Evolutionary conservation across 108 stramenopile genomes (phyloP).

Genomic region (Pseudonitzschia pungens): DNA sequence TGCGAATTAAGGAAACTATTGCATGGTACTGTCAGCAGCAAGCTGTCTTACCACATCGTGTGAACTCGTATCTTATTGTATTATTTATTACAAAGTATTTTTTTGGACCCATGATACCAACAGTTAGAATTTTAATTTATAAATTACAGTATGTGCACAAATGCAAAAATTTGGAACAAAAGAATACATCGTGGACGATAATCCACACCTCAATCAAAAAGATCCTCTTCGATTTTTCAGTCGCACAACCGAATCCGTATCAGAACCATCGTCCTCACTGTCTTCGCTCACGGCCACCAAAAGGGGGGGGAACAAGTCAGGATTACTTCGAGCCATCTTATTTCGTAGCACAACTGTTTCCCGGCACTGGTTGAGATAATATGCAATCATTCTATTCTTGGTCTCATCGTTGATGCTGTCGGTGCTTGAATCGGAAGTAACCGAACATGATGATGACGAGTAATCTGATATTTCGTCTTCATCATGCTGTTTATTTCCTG

Average conservation of each 20-base stretch:
- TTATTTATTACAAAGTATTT: too few relatives aligned
- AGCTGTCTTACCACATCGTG: too few relatives aligned
- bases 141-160: too few relatives aligned
- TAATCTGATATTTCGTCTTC: neutral
- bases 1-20: too few relatives aligned
- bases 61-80: too few relatives aligned
- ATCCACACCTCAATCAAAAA: too few relatives aligned
- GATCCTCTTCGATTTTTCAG: too few relatives aligned
- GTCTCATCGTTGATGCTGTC: neutral
- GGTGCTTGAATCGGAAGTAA: neutral
- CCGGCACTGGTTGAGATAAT: neutral
- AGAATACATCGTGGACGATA: too few relatives aligned
- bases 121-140: too few relatives aligned
- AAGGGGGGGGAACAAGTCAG: neutral
- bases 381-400: neutral
- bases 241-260: neutral
- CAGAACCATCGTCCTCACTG: neutral
- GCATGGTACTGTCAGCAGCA: too few relatives aligned
- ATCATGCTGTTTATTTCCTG: neutral
- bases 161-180: too few relatives aligned
- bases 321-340: neutral
- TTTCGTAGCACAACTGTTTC: neutral
- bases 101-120: too few relatives aligned
- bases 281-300: conserved; percentile 6
- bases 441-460: neutral